phyloP scores from a whole-genome alignment of 331 rosid genomes.

The Arachis monticola region DNA sequence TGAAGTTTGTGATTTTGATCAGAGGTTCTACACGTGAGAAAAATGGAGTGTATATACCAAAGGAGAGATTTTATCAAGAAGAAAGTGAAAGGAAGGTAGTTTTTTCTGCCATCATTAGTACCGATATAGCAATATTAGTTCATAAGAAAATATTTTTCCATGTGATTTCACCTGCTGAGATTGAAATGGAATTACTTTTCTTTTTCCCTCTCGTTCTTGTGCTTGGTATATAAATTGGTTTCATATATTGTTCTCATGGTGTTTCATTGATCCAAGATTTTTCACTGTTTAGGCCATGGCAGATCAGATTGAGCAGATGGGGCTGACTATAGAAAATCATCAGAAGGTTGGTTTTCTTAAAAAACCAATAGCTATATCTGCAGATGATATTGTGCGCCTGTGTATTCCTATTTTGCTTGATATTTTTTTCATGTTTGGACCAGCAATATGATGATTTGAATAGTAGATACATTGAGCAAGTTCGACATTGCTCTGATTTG shows the following conservation, averaged over 20 bases:
- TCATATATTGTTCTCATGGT: background rate
- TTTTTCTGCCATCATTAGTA: background rate
- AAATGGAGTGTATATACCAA: conserved; percentile 81
- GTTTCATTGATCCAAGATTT: conserved; percentile 20
- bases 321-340: conserved; percentile 60
- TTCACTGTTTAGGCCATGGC: conserved; percentile 70
- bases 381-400: background rate
- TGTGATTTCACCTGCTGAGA: background rate
- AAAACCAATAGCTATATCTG: background rate
- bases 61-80: conserved; percentile 80
- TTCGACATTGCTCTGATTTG: conserved; percentile 70
- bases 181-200: background rate
- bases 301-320: conserved; percentile 91
- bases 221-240: background rate
- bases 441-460: conserved; percentile 85
- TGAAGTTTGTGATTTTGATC: conserved; percentile 32
- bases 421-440: conserved; percentile 26
- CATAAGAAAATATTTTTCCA: background rate
- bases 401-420: conserved; percentile 21
- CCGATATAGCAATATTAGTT: background rate
- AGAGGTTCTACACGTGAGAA: conserved; percentile 90
- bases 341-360: conserved; percentile 70
- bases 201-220: background rate
- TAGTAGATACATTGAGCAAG: conserved; percentile 63
- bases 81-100: conserved; percentile 77